Conservation (phyloP, 331 rosid genomes). For the Dryas integrifolia region DNA sequence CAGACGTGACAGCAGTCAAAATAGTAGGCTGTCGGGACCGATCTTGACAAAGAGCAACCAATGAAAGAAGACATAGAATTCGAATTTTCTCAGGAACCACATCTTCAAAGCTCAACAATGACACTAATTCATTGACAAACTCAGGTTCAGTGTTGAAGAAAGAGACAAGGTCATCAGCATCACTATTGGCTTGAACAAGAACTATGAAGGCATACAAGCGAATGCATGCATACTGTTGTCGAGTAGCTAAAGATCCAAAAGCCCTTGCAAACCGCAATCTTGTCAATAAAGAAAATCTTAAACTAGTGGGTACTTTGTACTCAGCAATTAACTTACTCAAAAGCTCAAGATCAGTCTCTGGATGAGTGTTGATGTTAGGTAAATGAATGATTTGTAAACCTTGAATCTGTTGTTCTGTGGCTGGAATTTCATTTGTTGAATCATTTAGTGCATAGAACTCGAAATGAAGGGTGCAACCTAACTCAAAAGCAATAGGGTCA, state of each 20-base stretch:
- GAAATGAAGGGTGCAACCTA: constrained; percentile 92
- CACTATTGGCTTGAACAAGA: constrained; percentile 85
- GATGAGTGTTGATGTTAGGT: constrained; percentile 50
- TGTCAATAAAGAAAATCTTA: constrained; percentile 86
- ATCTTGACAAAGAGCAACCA: constrained; percentile 95
- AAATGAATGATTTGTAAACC: constrained; percentile 85
- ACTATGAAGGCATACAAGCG: constrained; percentile 90
- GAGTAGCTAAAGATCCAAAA: constrained; percentile 75
- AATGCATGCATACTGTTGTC: constrained; percentile 89
- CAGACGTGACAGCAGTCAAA: constrained; percentile 86
- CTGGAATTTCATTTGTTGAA: constrained; percentile 43
- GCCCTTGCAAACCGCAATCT: constrained; percentile 94
- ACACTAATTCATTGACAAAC: constrained; percentile 87
- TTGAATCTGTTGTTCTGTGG: constrained; percentile 37
- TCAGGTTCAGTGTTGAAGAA: constrained; percentile 97
- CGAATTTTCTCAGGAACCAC: constrained; percentile 75
- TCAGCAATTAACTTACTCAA: constrained; percentile 66
- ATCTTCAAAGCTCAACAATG: constrained; percentile 82
- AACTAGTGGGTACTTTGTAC: constrained; percentile 69
- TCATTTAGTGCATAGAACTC: constrained; percentile 84
- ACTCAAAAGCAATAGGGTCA: constrained; percentile 56
- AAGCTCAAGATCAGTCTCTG: constrained; percentile 80
- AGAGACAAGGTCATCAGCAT: constrained; percentile 76
- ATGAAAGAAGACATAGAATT: constrained; percentile 70
- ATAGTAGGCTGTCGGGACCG: constrained; percentile 82